Conservation (phyloP, 1,284 basidiomycete genomes). For the Pseudozyma hubeiensis region DNA sequence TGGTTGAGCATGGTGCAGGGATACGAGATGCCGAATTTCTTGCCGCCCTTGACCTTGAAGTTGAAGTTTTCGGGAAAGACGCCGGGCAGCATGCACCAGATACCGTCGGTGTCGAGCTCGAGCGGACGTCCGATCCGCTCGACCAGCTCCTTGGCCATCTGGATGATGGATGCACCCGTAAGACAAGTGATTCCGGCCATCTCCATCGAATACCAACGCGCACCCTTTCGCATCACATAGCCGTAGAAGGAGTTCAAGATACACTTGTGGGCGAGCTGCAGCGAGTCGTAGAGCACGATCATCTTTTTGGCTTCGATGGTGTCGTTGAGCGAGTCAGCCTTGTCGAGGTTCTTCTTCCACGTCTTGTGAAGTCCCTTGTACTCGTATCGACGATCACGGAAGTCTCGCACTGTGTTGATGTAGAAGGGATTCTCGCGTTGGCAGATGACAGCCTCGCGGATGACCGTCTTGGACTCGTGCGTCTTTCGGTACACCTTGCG, state of each 20-base stretch:
- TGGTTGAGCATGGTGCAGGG: constrained; percentile 99
- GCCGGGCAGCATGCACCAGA: constrained; percentile 99
- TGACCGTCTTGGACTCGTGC: constrained; percentile 97
- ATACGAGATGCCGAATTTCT: constrained; percentile 91
- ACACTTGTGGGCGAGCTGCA: constrained; percentile 99
- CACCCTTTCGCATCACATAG: constrained; percentile 99
- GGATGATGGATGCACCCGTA: constrained; percentile 98
- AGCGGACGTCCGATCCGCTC: constrained; percentile 97
- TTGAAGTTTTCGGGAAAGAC: constrained; percentile 98
- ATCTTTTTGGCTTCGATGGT: constrained; percentile 98
- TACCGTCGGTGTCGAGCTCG: constrained; percentile 98
- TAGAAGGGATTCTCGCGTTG: constrained; percentile 99
- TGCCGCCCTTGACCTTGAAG: constrained; percentile 89
- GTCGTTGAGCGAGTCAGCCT: constrained; percentile 79
- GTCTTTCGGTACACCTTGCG: constrained; percentile 98
- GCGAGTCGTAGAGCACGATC: constrained; percentile 98
- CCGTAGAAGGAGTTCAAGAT: constrained; percentile 99
- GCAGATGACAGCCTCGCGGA: constrained; percentile 93
- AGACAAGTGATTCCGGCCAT: constrained; percentile 99
- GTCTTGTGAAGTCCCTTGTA: constrained; percentile 99
- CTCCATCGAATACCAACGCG: constrained; percentile 99
- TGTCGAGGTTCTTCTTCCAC: constrained; percentile 98
- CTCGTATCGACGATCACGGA: constrained; percentile 97
- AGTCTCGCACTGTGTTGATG: constrained; percentile 96
- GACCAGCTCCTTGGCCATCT: constrained; percentile 95